Base-by-base conservation (phyloP, 306 rosid species). In the Neltuma alba region DNA sequence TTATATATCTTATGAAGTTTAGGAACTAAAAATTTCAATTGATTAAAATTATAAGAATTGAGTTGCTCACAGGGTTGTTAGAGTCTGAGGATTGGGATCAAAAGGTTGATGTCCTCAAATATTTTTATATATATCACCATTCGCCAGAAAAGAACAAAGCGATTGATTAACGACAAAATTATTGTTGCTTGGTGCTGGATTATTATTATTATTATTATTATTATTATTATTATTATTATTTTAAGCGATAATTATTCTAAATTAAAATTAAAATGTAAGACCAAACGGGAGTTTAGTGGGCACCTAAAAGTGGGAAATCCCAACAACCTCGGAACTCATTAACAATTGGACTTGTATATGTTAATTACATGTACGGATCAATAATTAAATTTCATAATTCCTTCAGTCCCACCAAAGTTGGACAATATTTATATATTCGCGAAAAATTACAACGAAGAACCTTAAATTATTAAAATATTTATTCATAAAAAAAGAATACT, bases 271-370 rank as follows among this genome's bases (percentile, higher is more conserved):
- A n/a, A 28, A 30, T 27, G 21, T 30, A 10, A 50, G 57, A 25
- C 0, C 6, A 60, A 13, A 12, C 9, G 1, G 65, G 16, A 28
- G 65, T 28, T 23, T 6, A 65, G 71, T 65, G 25, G 45, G 7
- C 30, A 21, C 16, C 50, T 23, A 21, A 77, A 77, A 50, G 67
- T 37, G 57, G 30, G 33, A 76, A 42, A 20, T 65, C 50, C 73
- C 77, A 47, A 79, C 84, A 25, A 69, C 66, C 78, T 83, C 9
- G 81, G 84, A 79, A 44, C 58, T 79, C 58, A 75, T 61, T 45
- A 77, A 68, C 70, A 62, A 68, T 12, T 69, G 73, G 67, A 37
- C 21, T 47, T 25, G n/a, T n/a, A 54, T 52, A 63, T 30, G 68
- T 40, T 73, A 71, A 71, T 47, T 31, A 48, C 11, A 3, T 33